phyloP scores from a whole-genome alignment of 2,329 filamentous ascomycete genomes.

The Colletotrichum sp. region DNA sequence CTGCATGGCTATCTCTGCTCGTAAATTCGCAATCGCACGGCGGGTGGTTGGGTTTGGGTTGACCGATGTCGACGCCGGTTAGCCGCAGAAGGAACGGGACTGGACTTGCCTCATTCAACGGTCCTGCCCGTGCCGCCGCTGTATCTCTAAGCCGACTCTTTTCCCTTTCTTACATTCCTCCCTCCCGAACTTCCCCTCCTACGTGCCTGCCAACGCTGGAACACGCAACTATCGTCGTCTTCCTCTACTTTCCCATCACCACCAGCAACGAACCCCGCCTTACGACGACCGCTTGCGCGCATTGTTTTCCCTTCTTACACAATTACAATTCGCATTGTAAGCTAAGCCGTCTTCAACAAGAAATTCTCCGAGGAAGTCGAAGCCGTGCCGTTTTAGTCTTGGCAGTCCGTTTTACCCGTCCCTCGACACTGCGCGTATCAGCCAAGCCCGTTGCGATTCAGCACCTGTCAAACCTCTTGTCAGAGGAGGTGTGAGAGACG shows the following conservation, averaged over 20 bases:
- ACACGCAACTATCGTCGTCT: slow-evolving; percentile 3
- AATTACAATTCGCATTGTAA: not conserved
- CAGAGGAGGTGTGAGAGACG: not conserved
- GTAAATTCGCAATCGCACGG: not conserved
- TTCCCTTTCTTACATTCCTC: not conserved
- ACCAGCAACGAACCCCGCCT: not conserved
- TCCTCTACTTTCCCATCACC: not conserved
- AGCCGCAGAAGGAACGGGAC: not conserved
- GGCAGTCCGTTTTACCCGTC: slow-evolving; percentile 1
- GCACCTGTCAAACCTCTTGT: not conserved
- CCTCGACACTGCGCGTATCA: slow-evolving; percentile 18
- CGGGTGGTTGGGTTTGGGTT: not conserved
- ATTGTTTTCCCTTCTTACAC: not conserved
- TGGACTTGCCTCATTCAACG: not conserved
- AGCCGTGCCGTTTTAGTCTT: slow-evolving; percentile 9
- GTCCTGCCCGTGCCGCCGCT: not conserved
- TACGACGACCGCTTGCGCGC: not conserved
- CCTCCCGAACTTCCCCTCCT: not conserved
- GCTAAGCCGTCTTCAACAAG: not conserved
- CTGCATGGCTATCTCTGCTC: not conserved
- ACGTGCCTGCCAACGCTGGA: not conserved
- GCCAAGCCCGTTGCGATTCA: slow-evolving; percentile 17
- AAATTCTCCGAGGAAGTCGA: not conserved
- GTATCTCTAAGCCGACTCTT: not conserved
- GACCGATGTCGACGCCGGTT: not conserved